Base-by-base conservation (phyloP, 768 basidiomycete species). In the Serendipita vermifera region DNA sequence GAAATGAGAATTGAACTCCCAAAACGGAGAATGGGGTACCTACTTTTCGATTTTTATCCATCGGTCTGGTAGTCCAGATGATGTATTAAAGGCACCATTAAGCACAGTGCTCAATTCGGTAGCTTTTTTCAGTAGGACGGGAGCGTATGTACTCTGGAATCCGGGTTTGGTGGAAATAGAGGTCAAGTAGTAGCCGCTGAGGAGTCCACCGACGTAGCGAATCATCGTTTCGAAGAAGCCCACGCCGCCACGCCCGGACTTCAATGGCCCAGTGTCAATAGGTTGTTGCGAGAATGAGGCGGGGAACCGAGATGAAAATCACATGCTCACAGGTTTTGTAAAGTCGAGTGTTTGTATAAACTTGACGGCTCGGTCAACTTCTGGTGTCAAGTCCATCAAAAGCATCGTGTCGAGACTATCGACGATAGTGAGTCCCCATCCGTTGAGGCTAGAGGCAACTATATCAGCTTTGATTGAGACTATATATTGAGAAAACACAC, bases 141-240 rank as follows among this genome's bases (percentile, higher is more conserved):
- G 54, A 22, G 58, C 59, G 11, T 59, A 55, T 33, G 13, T 33
- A 7, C 24, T 22, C 11, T 22, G 41, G 24, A 15, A 22, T 11
- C 11, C 11, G 24, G 41, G 41, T 22, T 11, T 24, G 9, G 14
- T 13, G 14, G 32, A 31, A 13, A 15, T 11, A 14, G 11, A 9
- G 13, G 32, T 17, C 41, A 60, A 17, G 46, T 56, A 24, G 59
- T 58, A 53, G 48, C 38, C 20, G 58, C 58, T 36, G 54, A 60
- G 38, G 2, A 77, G 64, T 2, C 75, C 75, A 15, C 75, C 75
- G 2, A 77, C 69, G 41, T 74, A 68, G n/a, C 75, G 69, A 26
- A 76, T 77, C 11, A 71, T 73, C n/a, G 72, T 74, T 71, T 75
- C 64, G 54, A 65, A 65, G 57, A 65, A 65, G 2, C 14, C 35